These are phyloP conservation scores for Kappamyces sp. DNA, from an alignment of 192 early-diverging fungal species.

Conservation along the genomic window DNA sequence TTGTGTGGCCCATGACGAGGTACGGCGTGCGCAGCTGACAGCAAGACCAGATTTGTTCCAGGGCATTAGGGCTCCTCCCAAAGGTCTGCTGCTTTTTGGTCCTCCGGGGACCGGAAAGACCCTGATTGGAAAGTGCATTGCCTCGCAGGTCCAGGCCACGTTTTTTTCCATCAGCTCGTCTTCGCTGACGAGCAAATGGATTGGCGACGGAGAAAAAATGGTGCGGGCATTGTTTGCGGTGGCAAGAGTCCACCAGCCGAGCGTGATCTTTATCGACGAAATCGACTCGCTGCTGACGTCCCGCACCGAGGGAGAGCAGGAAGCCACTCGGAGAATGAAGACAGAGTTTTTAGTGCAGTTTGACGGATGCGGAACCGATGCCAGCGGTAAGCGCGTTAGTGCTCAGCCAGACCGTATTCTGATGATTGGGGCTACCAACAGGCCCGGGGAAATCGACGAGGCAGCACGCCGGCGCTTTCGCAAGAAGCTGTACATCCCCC, in stretches of 20 bases:
- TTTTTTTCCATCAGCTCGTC: conserved; percentile 91
- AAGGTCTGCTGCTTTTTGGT: conserved; percentile 81
- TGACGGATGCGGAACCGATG: conserved; percentile 71
- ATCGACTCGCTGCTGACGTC: conserved; percentile 88
- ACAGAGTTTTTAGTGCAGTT: conserved; percentile 86
- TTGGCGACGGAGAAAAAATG: conserved; percentile 94
- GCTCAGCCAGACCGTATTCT: conserved; percentile 61
- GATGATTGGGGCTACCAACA: conserved; percentile 45
- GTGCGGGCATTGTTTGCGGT: conserved; percentile 88
- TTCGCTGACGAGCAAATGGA: conserved; percentile 89
- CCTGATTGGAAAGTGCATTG: conserved; percentile 84
- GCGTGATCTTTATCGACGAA: conserved; percentile 91
- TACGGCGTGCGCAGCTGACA: too few relatives aligned
- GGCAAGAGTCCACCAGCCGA: conserved; percentile 76
- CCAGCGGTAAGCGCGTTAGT: conserved; percentile 19
- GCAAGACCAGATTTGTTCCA: conserved; percentile 72
- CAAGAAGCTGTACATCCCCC: conserved; percentile 73
- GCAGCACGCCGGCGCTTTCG: conserved; percentile 68
- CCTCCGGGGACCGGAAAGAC: conserved; percentile 83
- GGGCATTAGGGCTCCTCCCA: conserved; percentile 75
- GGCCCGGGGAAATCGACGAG: conserved; percentile 90
- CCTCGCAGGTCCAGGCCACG: conserved; percentile 76
- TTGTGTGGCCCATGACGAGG: conserved; percentile 69
- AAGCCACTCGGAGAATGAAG: conserved; percentile 84
- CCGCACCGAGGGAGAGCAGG: conserved; percentile 82